Evolutionary conservation across 2,329 filamentous ascomycete genomes (phyloP), one percentile per base, ranked within the genome.

Genomic region (Dryadomyces quercivorus): DNA sequence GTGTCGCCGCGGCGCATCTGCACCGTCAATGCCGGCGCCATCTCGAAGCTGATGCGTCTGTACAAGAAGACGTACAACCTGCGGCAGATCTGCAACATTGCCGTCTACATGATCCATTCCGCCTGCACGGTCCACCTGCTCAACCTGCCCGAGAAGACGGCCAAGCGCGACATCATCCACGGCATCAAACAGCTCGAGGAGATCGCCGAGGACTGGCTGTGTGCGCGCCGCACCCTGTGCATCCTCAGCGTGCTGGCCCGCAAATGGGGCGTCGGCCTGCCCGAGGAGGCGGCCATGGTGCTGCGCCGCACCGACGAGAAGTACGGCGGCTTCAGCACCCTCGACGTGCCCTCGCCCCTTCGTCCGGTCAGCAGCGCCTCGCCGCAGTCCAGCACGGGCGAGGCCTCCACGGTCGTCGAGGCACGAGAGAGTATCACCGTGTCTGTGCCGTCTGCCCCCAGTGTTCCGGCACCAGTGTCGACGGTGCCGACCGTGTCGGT

Each of bases 51-150:
- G n/a, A 85, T 96, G 71, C 84, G 93, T 0, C 72, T 96, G 1
- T 98, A 97, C 70, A 96, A 95, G 67, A 88, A 92, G 61, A 85
- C 85, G 1, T 94, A 95, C 67, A 89, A 92, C 10, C 72, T 97
- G 13, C 83, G 89, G 5, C 92, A 97, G 66, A 95, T 98, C 38
- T 95, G 88, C 70, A 97, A 97, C 64, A 89, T 97, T 62, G 91
- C 87, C 3, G 90, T 97, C 0, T 98, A 98, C 67, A 96, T 97
- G 70, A 78, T 87, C 0, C 92, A 97, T 67, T 93, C 89, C 5
- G 91, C 93, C 34, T 95, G 90, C 65, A 96, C 90, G 0, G 94
- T 97, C 43, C 93, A 97, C 63, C 73, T 98, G 20, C 81, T 98
- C 40, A 96, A 96, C 61, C 74, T 97, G 1, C 91, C 91, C 0